These are phyloP conservation scores for Pseudocercospora vitis DNA, from an alignment of 2,329 filamentous ascomycete species.

Conservation along the genomic window DNA sequence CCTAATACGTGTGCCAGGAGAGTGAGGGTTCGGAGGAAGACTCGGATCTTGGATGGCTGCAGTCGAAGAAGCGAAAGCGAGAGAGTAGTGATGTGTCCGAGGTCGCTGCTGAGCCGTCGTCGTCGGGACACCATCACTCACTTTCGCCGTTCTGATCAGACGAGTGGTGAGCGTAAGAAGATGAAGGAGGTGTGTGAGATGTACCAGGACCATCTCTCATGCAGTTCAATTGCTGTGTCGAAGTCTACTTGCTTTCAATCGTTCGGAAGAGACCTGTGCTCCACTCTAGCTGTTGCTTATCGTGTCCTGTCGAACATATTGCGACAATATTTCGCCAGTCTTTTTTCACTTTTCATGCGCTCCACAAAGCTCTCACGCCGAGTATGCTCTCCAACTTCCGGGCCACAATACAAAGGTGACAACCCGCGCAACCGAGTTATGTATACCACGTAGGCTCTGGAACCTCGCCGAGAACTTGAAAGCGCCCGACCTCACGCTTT, in stretches of 20 bases:
- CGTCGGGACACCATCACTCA: conserved; percentile 1
- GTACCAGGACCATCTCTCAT: too few species aligned
- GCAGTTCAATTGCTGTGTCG: too few species aligned
- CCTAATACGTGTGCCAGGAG: background rate
- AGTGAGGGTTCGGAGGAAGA: background rate
- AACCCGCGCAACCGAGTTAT: conserved; percentile 13
- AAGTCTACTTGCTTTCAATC: too few species aligned
- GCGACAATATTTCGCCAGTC: too few species aligned
- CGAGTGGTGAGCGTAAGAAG: too few species aligned
- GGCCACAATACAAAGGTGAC: conserved; percentile 10
- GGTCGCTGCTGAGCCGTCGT: too few species aligned
- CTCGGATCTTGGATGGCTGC: background rate
- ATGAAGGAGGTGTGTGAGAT: too few species aligned
- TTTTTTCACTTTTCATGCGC: too few species aligned
- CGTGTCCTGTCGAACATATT: too few species aligned
- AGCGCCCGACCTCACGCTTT: conserved; percentile 62
- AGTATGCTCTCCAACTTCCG: conserved; percentile 5
- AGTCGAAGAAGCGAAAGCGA: conserved; percentile 8
- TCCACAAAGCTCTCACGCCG: background rate
- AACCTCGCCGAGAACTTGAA: conserved; percentile 50
- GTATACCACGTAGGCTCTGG: conserved; percentile 21
- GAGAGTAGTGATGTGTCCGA: background rate
- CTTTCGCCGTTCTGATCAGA: conserved; percentile 17
- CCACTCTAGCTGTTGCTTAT: too few species aligned
- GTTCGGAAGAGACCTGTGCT: too few species aligned